A percentile compares a stretch with the other conserved stretches of the same genome.
phyloP scores from a whole-genome alignment of 2,329 filamentous ascomycete genomes.

The Samsoniella hepiali region DNA sequence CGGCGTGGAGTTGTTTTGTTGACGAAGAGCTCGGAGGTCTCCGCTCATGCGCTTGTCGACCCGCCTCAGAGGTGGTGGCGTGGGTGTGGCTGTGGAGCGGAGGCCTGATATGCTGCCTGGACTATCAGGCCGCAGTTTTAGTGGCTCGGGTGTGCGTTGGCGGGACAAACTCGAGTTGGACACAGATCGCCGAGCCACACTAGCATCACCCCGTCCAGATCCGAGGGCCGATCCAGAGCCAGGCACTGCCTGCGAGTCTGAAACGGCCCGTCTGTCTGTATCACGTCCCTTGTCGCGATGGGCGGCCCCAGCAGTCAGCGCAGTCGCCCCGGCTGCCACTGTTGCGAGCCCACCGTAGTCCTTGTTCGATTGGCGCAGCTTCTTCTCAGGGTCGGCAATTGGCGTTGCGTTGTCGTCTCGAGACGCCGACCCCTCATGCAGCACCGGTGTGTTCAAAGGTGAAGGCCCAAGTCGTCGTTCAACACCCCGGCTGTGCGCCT shows the following conservation, averaged over 20 bases:
- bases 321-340: conserved; percentile 13
- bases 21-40: conserved; percentile 55
- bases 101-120: conserved; percentile 52
- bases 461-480: conserved; percentile 32
- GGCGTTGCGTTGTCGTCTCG: conserved; percentile 31
- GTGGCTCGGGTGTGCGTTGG: conserved; percentile 51
- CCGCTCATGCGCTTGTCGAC: conserved; percentile 67
- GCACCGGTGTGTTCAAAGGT: conserved; percentile 36
- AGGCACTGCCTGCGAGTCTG: conserved; percentile 29
- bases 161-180: conserved; percentile 55
- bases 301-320: conserved; percentile 15
- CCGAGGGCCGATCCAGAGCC: background rate
- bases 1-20: conserved; percentile 45
- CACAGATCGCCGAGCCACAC: conserved; percentile 39
- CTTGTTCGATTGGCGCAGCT: conserved; percentile 24
- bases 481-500: conserved; percentile 22
- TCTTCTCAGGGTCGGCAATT: conserved; percentile 44
- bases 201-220: conserved; percentile 24
- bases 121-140: conserved; percentile 60
- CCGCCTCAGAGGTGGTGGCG: conserved; percentile 63
- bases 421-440: conserved; percentile 39
- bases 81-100: conserved; percentile 43
- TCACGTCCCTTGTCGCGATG: background rate
- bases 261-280: conserved; percentile 30
- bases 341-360: conserved; percentile 29